Conservation (phyloP, 176 grass and related monocot genomes). For the Lolium rigidum region DNA sequence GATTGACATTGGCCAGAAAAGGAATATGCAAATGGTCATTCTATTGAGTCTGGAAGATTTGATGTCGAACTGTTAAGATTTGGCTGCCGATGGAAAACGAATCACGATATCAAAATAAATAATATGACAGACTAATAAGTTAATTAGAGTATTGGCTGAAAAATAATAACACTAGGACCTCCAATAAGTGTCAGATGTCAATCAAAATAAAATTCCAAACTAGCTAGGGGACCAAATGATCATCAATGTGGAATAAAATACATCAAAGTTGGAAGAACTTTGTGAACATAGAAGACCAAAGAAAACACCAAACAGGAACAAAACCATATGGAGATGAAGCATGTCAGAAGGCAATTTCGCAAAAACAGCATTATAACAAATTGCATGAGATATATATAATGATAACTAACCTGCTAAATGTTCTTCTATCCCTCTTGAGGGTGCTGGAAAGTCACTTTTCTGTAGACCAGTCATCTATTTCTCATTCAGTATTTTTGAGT, state of each 20-base stretch:
- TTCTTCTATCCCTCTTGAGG: constrained; percentile 77
- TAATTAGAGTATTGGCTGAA: too few species aligned
- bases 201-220: too few species aligned
- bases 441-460: constrained; percentile 86
- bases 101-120: too few species aligned
- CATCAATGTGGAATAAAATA: not conserved
- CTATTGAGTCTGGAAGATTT: too few species aligned
- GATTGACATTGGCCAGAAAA: too few species aligned
- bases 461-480: constrained; percentile 88
- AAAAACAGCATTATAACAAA: constrained; percentile 3
- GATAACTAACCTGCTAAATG: constrained; percentile 68
- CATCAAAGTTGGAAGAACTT: not conserved
- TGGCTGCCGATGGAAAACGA: too few species aligned
- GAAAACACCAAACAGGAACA: not conserved
- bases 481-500: constrained; percentile 90
- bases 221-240: too few species aligned
- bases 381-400: not conserved
- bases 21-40: too few species aligned
- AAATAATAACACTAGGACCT: too few species aligned
- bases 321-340: not conserved
- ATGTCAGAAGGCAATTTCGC: not conserved
- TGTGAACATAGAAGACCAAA: constrained; percentile 18
- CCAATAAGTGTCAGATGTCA: too few species aligned
- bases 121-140: too few species aligned
- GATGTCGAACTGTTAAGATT: too few species aligned